phyloP scores from a whole-genome alignment of 1,139 yeast genomes.

The Magnusiomyces ingens region DNA sequence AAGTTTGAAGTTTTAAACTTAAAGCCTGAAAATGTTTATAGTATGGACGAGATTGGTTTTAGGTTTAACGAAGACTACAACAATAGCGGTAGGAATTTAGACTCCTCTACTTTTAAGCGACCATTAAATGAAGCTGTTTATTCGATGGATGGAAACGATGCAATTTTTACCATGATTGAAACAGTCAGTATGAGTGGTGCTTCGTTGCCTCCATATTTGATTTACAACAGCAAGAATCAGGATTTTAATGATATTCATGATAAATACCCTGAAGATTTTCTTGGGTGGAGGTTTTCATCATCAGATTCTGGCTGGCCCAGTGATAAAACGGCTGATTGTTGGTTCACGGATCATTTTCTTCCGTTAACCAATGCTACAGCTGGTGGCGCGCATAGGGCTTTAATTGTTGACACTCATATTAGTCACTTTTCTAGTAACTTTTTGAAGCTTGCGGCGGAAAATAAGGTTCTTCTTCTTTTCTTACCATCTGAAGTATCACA shows the following conservation, averaged over 20 bases:
- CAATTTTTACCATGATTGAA: slow-evolving; percentile 2
- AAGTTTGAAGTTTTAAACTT: neutral
- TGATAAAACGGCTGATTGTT: neutral
- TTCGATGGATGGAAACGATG: slow-evolving; percentile 4
- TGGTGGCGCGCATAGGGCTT: neutral
- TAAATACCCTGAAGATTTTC: neutral
- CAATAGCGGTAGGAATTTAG: neutral
- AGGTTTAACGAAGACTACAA: neutral
- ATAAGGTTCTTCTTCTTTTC: slow-evolving; percentile 3
- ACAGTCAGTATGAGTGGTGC: slow-evolving; percentile 5
- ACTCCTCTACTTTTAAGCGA: neutral
- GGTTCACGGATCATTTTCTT: slow-evolving; percentile 3
- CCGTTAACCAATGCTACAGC: slow-evolving; percentile 1
- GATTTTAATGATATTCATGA: neutral
- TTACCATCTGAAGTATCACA: slow-evolving; percentile 1
- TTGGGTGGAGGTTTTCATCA: neutral
- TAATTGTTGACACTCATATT: slow-evolving; percentile 6
- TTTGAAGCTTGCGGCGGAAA: slow-evolving; percentile 1
- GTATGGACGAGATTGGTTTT: slow-evolving; percentile 5
- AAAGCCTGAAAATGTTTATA: slow-evolving; percentile 3
- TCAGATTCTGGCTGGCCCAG: slow-evolving; percentile 6
- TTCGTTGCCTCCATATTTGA: slow-evolving; percentile 2
- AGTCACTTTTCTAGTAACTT: slow-evolving; percentile 4
- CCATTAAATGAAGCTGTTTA: neutral
- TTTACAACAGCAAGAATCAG: neutral